Percentiles rank a stretch among this genome's conserved stretches.
Evolutionary conservation across 805 yeast genomes (phyloP).

Genomic region (Teunomyces stri): DNA sequence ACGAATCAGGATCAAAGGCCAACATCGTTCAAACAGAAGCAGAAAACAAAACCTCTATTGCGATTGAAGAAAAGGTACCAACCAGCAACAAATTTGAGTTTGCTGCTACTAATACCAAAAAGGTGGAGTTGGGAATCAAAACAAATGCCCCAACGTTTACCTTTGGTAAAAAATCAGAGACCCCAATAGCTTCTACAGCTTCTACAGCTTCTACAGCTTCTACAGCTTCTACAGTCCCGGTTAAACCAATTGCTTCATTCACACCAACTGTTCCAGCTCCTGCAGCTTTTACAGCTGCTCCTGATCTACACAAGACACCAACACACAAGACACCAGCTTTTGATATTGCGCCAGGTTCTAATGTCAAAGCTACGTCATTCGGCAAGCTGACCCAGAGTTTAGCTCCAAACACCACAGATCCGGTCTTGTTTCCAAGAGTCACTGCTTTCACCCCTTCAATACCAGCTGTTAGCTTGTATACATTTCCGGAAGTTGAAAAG

Average conservation of each 20-base stretch:
- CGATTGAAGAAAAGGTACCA: not conserved
- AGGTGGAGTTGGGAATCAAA: not conserved
- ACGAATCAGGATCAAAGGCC: not conserved
- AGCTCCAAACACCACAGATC: not conserved
- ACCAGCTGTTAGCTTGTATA: slow-evolving; percentile 7
- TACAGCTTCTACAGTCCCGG: not conserved
- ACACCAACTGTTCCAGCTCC: not conserved
- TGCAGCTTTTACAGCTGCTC: not conserved
- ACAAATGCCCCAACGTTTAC: not conserved
- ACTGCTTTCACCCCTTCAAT: not conserved
- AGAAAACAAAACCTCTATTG: not conserved
- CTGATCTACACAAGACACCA: too few relatives aligned
- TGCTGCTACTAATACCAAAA: not conserved
- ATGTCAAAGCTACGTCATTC: not conserved
- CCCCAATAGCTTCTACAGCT: not conserved
- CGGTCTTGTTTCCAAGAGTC: not conserved
- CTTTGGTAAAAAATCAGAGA: not conserved
- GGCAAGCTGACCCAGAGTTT: not conserved
- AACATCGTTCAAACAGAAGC: not conserved
- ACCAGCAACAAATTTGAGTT: not conserved
- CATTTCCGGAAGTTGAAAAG: slow-evolving; percentile 25
- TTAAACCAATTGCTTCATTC: not conserved
- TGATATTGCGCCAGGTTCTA: slow-evolving; percentile 1
- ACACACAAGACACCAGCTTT: not conserved
- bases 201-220: not conserved